Evolutionary conservation across 108 stramenopile genomes (phyloP).

Genomic region (Ochromonas danica): DNA sequence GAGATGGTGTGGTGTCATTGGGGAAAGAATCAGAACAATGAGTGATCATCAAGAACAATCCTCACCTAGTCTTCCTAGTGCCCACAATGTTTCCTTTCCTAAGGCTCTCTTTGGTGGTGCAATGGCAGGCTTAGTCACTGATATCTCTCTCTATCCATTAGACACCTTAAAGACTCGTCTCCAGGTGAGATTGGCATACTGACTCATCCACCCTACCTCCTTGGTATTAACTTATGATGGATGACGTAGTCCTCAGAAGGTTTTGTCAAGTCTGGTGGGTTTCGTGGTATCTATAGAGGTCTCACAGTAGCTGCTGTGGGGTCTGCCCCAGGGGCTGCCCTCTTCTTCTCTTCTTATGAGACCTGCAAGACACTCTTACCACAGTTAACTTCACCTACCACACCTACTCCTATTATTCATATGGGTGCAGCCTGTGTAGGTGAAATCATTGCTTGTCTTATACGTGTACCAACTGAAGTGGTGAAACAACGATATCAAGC

Average conservation of each 20-base stretch:
- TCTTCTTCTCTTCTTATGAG: slow-evolving; percentile 96
- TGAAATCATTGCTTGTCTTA: slow-evolving; percentile 86
- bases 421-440: slow-evolving; percentile 82
- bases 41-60: too few species aligned
- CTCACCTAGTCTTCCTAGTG: neutral
- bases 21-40: too few species aligned
- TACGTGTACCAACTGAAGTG: slow-evolving; percentile 96
- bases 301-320: slow-evolving; percentile 78
- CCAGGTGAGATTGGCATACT: slow-evolving; percentile 53
- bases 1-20: too few species aligned
- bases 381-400: slow-evolving; percentile 30
- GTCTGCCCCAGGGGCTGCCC: slow-evolving; percentile 80
- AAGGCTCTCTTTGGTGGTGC: slow-evolving; percentile 73
- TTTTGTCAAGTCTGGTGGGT: slow-evolving; percentile 78
- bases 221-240: neutral
- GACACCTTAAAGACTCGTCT: slow-evolving; percentile 89
- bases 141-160: slow-evolving; percentile 85
- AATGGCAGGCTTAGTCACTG: slow-evolving; percentile 77
- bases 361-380: slow-evolving; percentile 44
- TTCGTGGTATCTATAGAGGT: slow-evolving; percentile 50
- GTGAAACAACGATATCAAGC: slow-evolving; percentile 94
- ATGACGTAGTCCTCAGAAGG: slow-evolving; percentile 50
- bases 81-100: neutral
- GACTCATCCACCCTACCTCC: slow-evolving; percentile 39
- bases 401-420: slow-evolving; percentile 67